Evolutionary conservation across 305 asterid genomes (phyloP), one percentile per base, ranked within the genome.

Genomic region (Fraxinus angustifolia): DNA sequence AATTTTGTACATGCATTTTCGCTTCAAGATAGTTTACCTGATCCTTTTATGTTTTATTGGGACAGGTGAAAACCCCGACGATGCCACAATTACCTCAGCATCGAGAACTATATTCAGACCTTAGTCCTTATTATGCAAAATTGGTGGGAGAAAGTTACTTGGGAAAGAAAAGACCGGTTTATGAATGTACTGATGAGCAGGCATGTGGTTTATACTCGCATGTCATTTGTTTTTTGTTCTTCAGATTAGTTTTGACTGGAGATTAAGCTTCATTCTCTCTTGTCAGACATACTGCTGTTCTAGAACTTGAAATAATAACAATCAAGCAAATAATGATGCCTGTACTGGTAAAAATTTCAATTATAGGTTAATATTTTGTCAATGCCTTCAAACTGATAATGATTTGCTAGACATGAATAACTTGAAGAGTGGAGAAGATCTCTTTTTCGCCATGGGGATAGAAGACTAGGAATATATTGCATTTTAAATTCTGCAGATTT

Each of bases 71-170:
- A 88, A 89, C 98, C 73, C 91, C 94, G 65, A 78, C 97, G 26
- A 70, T 96, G 87, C 98, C 99, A 60, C 91, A 88, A 80, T 87
- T 96, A 79, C 99, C 99, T 81, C 91, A 89, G 67, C 91, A 96
- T 23, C 90, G 84, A 85, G 98, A 96, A 71, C 87, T 96, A 33
- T 92, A 87, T 84, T 86, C 96, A 6, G 45, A 84, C 72, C 89
- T 96, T 75, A 94, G 92, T 84, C 95, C 97, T 67, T 90, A 86
- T 88, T 97, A 94, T 83, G 96, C 90, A 45, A 92, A 93, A 85
- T 88, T 96, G 83, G 98, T 96, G 60, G 99, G 97, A 84, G 99
- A 96, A 84, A 94, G 98, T 88, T 96, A 83, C 80, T 84, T 94
- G 90, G 99, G 96, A 80, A 93, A 88, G 89, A 96, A 88, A 86